phyloP scores from a whole-genome alignment of 768 basidiomycete species.

The Pleurotus tuoliensis region DNA sequence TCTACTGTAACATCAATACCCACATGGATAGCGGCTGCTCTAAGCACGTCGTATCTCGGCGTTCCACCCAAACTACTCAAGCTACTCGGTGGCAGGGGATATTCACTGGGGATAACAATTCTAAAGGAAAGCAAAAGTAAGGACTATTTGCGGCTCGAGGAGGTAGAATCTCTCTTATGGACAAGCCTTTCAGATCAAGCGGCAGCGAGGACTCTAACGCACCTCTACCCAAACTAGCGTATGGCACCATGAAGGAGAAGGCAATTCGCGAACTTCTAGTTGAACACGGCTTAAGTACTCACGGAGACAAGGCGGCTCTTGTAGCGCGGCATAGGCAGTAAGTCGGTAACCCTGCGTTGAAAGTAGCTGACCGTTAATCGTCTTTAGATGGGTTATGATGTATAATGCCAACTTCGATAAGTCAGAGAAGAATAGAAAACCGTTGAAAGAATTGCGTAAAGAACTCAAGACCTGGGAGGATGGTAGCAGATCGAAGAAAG shows the following conservation, averaged over 20 bases:
- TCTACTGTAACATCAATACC: slow-evolving; percentile 46
- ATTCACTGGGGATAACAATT: slow-evolving; percentile 26
- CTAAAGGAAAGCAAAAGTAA: slow-evolving; percentile 37
- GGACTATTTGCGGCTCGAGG: not conserved
- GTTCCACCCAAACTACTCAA: slow-evolving; percentile 12
- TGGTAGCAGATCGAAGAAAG: slow-evolving; percentile 37
- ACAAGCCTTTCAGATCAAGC: slow-evolving; percentile 15
- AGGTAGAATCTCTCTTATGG: not conserved
- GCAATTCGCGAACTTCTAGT: slow-evolving; percentile 52
- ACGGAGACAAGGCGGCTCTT: slow-evolving; percentile 48
- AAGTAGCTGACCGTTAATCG: not conserved
- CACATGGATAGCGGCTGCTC: slow-evolving; percentile 68
- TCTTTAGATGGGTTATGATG: slow-evolving; percentile 59
- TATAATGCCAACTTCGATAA: slow-evolving; percentile 73
- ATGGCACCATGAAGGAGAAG: slow-evolving; percentile 59
- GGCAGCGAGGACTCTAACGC: slow-evolving; percentile 30
- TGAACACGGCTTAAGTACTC: slow-evolving; percentile 44
- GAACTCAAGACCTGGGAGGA: slow-evolving; percentile 63
- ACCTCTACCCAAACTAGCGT: slow-evolving; percentile 62
- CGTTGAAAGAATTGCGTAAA: slow-evolving; percentile 38
- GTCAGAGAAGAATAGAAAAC: slow-evolving; percentile 38
- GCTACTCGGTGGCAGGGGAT: not conserved
- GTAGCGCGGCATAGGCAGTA: slow-evolving; percentile 61
- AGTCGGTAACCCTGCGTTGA: slow-evolving; percentile 7
- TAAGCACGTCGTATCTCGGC: slow-evolving; percentile 19